phyloP scores from a whole-genome alignment of 495 filamentous ascomycete species.

The Podospora sp. region DNA sequence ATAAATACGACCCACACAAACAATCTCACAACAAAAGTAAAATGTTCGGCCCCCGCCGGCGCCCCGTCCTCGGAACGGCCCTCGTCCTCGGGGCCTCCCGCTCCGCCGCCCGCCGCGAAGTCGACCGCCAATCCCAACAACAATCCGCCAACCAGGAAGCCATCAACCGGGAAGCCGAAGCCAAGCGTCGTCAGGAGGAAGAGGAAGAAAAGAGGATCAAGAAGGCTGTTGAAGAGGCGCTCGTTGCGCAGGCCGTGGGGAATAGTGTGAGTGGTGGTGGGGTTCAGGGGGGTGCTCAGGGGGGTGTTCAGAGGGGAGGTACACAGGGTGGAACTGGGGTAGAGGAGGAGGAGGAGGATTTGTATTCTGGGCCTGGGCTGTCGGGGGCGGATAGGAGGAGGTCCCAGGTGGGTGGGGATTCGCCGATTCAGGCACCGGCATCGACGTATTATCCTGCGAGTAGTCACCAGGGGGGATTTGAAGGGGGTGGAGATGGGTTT shows the following conservation, averaged over 20 bases:
- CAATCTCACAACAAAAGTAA: not conserved
- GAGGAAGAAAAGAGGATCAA: not conserved
- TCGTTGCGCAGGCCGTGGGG: not conserved
- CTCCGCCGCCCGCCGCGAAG: slow-evolving; percentile 9
- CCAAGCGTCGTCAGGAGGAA: not conserved
- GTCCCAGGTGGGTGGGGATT: not conserved
- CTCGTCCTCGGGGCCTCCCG: slow-evolving; percentile 13
- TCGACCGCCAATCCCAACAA: not conserved
- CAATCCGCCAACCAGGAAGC: not conserved
- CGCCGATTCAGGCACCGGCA: not conserved
- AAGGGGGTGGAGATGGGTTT: not conserved
- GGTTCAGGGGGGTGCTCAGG: not conserved
- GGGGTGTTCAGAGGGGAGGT: too few species aligned
- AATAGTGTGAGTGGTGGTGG: not conserved
- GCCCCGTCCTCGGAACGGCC: slow-evolving; percentile 18
- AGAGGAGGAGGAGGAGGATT: not conserved
- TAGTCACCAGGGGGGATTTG: not conserved
- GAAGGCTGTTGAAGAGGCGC: slow-evolving; percentile 2
- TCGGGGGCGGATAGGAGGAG: not conserved
- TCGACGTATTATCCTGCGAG: not conserved
- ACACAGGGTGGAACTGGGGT: too few species aligned
- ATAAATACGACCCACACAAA: not conserved
- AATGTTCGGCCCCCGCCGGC: slow-evolving; percentile 14
- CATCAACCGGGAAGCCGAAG: not conserved
- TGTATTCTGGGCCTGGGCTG: not conserved